Percentiles rank a stretch among this genome's conserved stretches.
These are phyloP conservation scores for Dryas alaskensis DNA, from an alignment of 306 rosid genomes.

Conservation along the genomic window DNA sequence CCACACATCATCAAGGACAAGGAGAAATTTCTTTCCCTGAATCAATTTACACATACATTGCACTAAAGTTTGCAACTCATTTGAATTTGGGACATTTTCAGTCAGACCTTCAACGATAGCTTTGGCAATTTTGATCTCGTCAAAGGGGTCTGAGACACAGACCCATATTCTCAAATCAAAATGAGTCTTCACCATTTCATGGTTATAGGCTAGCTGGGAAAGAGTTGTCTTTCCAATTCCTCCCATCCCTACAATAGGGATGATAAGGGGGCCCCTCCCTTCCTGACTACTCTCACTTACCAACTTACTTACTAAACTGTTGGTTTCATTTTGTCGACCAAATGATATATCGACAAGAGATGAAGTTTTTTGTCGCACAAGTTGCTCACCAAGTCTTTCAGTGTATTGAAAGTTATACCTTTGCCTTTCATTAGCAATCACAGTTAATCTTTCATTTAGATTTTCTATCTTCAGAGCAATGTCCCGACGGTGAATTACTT, in stretches of 20 bases:
- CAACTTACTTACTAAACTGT: background rate
- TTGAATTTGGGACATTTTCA: background rate
- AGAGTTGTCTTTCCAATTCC: constrained; percentile 5
- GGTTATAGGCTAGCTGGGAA: background rate
- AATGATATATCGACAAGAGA: background rate
- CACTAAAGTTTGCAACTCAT: background rate
- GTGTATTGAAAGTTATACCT: background rate
- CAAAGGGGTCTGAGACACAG: constrained; percentile 7
- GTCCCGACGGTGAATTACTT: background rate
- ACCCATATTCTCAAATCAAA: constrained; percentile 12
- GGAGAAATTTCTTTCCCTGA: background rate
- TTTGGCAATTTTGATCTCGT: background rate
- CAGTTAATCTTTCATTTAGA: constrained; percentile 2
- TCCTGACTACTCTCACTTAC: background rate
- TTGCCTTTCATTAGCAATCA: background rate
- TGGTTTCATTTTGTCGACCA: background rate
- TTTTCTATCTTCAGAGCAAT: background rate
- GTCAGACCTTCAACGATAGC: background rate
- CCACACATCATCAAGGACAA: constrained; percentile 31
- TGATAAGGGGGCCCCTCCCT: background rate
- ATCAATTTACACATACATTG: background rate
- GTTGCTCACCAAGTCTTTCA: background rate
- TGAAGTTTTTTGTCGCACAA: background rate
- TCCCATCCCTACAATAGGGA: constrained; percentile 15
- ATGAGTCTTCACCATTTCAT: background rate